Evolutionary conservation across 2,329 filamentous ascomycete genomes (phyloP), one percentile per base, ranked within the genome.

Genomic region (Juglanconis juglandina): DNA sequence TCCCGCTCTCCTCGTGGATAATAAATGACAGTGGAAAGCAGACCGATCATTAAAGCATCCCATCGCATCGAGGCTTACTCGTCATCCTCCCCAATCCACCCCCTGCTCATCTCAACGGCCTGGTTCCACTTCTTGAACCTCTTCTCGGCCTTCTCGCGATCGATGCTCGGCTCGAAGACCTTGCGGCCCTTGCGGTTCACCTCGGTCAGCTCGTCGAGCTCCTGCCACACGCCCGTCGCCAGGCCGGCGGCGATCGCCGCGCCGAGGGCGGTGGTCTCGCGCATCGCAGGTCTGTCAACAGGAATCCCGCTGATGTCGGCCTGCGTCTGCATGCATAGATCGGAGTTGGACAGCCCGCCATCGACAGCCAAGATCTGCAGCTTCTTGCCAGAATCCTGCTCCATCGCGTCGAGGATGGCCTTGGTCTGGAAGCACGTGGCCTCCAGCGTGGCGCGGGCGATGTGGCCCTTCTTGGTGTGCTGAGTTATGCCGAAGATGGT

Each of bases 351-450:
- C 82, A 96, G 91, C 61, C 92, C 92, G 60, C 92, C 92, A 70
- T 96, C 92, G 48, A 96, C 92, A 39, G 90, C 88, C 48, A 96
- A 81, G 65, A 88, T 85, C 60, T 85, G 82, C 37, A 96, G 82
- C 64, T 85, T 85, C 71, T 93, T 87, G 41, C 87, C 87, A 56
- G 88, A 92, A 75, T 96, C 92, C 67, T 88, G 86, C 70, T 90
- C 91, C 92, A 96, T 96, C 64, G 92, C 91, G 70, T 95, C 88
- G 32, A 96, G 83, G 68, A 96, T 96, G 30, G 92, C 92, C 68
- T 92, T 92, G 32, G 91, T 96, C 75, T 96, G 92, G 80, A 91
- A 96, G 77, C 92, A 96, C 42, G 91, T 93, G 4, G 92, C 92
- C 76, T 96, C 92, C 56, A 96, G 85, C 0, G 92, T 96, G 41